phyloP scores from a whole-genome alignment of 176 grass and related monocot genomes.

The Oropetium thomaeum region DNA sequence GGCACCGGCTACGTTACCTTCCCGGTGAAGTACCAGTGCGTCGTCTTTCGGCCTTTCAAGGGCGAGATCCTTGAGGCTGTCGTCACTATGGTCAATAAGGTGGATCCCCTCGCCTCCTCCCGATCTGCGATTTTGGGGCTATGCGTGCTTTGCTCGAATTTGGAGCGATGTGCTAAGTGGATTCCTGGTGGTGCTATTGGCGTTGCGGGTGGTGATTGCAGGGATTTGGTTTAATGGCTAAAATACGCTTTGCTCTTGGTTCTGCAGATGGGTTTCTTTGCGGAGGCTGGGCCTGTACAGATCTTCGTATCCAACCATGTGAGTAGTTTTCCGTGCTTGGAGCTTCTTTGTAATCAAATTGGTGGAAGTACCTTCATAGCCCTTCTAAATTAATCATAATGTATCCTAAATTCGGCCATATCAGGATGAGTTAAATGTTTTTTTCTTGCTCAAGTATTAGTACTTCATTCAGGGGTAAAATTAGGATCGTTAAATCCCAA shows the following conservation, averaged over 20 bases:
- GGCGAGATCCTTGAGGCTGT: slow-evolving; percentile 96
- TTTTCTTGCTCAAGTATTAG: background rate
- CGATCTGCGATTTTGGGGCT: background rate
- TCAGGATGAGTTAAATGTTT: background rate
- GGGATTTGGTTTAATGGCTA: background rate
- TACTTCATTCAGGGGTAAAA: background rate
- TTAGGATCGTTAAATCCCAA: background rate
- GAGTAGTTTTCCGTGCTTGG: slow-evolving; percentile 34
- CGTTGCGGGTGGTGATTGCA: background rate
- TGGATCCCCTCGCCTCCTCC: background rate
- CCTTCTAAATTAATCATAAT: background rate
- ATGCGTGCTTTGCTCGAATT: background rate
- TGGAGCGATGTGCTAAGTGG: background rate
- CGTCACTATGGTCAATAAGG: slow-evolving; percentile 99
- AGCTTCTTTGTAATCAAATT: slow-evolving; percentile 7
- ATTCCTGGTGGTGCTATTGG: background rate
- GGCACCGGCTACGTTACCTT: slow-evolving; percentile 96
- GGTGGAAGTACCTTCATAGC: slow-evolving; percentile 7
- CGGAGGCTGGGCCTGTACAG: slow-evolving; percentile 91
- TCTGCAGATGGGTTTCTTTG: slow-evolving; percentile 98
- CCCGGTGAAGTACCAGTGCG: slow-evolving; percentile 97
- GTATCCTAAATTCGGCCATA: background rate
- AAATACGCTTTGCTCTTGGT: background rate
- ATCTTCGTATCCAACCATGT: slow-evolving; percentile 98
- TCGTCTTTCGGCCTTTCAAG: slow-evolving; percentile 95